Base-by-base conservation (phyloP, 176 grass and related monocot genomes). In the Metroxylon sagu region DNA sequence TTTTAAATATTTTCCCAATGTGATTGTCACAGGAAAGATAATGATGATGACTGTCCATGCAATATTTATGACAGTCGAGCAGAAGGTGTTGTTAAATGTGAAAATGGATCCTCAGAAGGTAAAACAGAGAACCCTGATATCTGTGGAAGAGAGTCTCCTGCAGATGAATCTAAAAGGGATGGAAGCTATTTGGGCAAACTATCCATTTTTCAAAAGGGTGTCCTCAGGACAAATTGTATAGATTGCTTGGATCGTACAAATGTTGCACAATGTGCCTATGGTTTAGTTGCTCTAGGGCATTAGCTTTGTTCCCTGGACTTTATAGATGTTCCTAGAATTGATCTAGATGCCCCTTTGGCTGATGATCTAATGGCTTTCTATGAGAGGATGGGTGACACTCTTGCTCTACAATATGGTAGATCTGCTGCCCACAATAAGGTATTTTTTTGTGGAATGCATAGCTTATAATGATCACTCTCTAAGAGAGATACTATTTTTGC, bases 371-470 rank as follows among this genome's bases (percentile, higher is more conserved):
- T 93, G 94, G 76, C 80, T 50, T 76, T 79, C 63, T 98, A 98
- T 84, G 94, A 98, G 58, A 80, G 77, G 53, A 98, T 98, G 94
- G 94, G 94, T 2, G 94, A 98, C 65, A 88, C 70, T 12, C 76
- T 98, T 43, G 76, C 88, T 52, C 79, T 98, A 16, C 88, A 98
- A 53, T 98, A 98, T 18, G 77, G 76, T 52, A 88, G 94, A 25
- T 98, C 94, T 74, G 88, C 85, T 54, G 94, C 94, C 55, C 94
- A 98, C 75, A 98, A 98, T 52, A 98, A 98, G 94, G 94, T 98
- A 82, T 15, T 73, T 43, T 43, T 14, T 43, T 14, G 3, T 43
- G 8, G 35, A 43, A 12, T 43, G 8, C 8, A 12, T 7, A 14
- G 35, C 8, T 43, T 43, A 14, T 43, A 43, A 43, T 43, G 35